Base-by-base conservation (phyloP, 805 yeast species). In the Debaryomyces hansenii region DNA sequence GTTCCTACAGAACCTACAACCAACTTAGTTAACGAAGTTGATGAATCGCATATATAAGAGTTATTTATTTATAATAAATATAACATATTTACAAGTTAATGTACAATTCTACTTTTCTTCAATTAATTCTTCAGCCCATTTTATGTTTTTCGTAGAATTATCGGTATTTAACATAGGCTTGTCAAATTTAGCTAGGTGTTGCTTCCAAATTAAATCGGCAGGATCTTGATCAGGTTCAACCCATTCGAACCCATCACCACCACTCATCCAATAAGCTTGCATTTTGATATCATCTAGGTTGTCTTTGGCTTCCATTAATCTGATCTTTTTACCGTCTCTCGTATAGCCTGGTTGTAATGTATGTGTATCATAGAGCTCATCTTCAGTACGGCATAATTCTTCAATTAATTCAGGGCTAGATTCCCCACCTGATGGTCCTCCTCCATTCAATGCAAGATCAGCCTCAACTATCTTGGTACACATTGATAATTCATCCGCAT, bases 141-240 rank as follows among this genome's bases (percentile, higher is more conserved):
- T 64, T 52, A 71, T 60, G 14, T 42, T 47, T 47, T 53, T 51
- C 5, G 48, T 41, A 24, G 45, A 50, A 9, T 54, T 45, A 31
- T 44, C 50, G 33, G 48, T 48, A 27, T 41, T 48, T 18, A 69
- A 37, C 4, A 57, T 56, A 4, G 64, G 63, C 21, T 49, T 54
- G 24, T 62, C 53, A 34, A 53, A 58, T 41, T 44, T 43, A 3
- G 53, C 47, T 47, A 72, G 55, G 45, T 70, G 70, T 4, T 58
- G 42, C 41, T 60, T 58, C 78, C 77, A 73, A 20, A 66, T 42
- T 14, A 82, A 51, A 16, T 84, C 90, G 0, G 94, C 95, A 0
- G 96, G 96, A 59, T 89, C 96, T 58, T 85, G 86, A 60, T 88
- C 96, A 0, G 96, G 96, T 59, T 88, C 96, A 10, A 80, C 84